Evolutionary conservation across 768 basidiomycete species (phyloP), one percentile per base, ranked within the genome.

Genomic region (Suillus alpinus): DNA sequence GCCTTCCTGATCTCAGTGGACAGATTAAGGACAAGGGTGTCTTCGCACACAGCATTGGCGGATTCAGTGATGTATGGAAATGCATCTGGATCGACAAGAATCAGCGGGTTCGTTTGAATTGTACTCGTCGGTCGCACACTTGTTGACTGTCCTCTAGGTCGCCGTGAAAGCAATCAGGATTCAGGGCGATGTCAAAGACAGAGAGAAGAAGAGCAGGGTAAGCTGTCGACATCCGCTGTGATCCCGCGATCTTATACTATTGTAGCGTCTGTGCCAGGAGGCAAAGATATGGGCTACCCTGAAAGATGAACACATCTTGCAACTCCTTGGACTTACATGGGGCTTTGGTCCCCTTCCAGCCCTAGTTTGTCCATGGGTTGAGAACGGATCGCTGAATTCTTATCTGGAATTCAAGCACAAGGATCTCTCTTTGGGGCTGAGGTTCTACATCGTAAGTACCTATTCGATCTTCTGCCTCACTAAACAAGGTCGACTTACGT

Each of bases 1-100:
- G 36, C 23, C 36, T 55, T 39, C 20, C 20, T 58, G 56, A 60
- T 32, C 59, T 60, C 13, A 58, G 56, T 60, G 57, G 59, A 6
- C 56, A 60, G 20, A 60, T 60, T 4, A 60, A 7, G 23, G 67
- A 68, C 50, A 68, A 73, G 43, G 75, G 71, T 12, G 68, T 67
- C 40, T 64, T 47, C 29, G 18, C 79, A 1, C 70, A 73, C 50
- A 77, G 77, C 0, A 76, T 76, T 62, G 80, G 80, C 8, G 80
- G 79, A 12, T 80, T 78, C 63, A 75, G 77, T 14, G 80, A 81
- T 65, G 73, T 80, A 18, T 81, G 76, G 76, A 75, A 68, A 56
- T 77, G 75, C 2, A 65, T 67, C 6, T 78, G 76, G 77, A 9
- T 36, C 18, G 5, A 10, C 23, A 26, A 55, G 20, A 18, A 55